phyloP scores from a whole-genome alignment of 345 rosid species.

The Populus pruinosa region DNA sequence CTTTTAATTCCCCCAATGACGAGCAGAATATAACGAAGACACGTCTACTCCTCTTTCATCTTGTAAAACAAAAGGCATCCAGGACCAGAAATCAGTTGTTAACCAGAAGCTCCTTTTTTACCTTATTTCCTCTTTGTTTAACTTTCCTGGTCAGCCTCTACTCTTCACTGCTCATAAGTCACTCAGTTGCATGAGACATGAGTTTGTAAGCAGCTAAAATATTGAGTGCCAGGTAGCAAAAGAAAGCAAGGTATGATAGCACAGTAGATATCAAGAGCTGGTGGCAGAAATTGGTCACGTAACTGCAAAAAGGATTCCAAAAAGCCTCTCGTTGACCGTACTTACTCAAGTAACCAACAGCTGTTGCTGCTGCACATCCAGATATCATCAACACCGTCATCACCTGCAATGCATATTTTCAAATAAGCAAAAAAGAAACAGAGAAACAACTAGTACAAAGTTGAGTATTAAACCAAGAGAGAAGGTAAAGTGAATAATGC shows the following conservation, averaged over 20 bases:
- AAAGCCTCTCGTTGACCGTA: slow-evolving; percentile 43
- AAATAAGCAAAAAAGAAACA: too few relatives aligned
- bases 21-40: background rate
- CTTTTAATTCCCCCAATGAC: background rate
- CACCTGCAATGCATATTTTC: too few relatives aligned
- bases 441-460: too few relatives aligned
- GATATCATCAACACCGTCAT: slow-evolving; percentile 47
- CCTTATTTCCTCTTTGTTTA: background rate
- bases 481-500: too few relatives aligned
- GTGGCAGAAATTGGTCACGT: slow-evolving; percentile 43
- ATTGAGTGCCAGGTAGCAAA: slow-evolving; percentile 42
- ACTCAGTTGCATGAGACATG: slow-evolving; percentile 17
- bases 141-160: background rate
- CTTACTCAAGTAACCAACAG: slow-evolving; percentile 44
- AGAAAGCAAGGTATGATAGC: slow-evolving; percentile 46
- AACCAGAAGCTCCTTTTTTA: background rate
- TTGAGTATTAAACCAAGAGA: too few relatives aligned
- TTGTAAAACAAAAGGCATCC: too few relatives aligned
- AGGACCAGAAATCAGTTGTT: background rate
- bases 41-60: background rate
- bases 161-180: too few relatives aligned
- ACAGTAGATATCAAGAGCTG: slow-evolving; percentile 25
- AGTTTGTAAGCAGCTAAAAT: slow-evolving; percentile 33
- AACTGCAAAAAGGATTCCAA: slow-evolving; percentile 42
- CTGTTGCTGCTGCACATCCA: slow-evolving; percentile 56